These are phyloP conservation scores for Paecilomyces fulvus DNA, from an alignment of 2,329 filamentous ascomycete species.

Conservation along the genomic window DNA sequence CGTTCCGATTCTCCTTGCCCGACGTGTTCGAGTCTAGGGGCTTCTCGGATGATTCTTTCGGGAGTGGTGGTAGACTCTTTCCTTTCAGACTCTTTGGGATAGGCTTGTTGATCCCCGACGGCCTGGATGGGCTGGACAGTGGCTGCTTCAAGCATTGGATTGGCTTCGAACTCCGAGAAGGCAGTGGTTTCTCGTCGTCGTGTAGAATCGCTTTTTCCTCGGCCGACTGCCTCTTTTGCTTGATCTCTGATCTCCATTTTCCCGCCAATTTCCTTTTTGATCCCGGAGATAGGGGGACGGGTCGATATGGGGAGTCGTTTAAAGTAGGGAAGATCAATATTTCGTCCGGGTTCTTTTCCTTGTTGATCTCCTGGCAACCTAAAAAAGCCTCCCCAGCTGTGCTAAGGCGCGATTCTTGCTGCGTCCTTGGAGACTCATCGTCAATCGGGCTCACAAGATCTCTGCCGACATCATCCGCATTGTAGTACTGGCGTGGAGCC, in stretches of 20 bases:
- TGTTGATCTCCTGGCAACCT: constrained; percentile 31
- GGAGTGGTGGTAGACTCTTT: background rate
- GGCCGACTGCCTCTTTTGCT: constrained; percentile 5
- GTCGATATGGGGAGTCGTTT: constrained; percentile 13
- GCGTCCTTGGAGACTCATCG: constrained; percentile 20
- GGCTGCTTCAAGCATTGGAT: constrained; percentile 26
- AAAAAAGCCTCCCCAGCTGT: constrained; percentile 31
- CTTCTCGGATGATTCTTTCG: constrained; percentile 1
- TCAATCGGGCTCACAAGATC: constrained; percentile 28
- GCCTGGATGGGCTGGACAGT: constrained; percentile 9
- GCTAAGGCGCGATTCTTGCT: constrained; percentile 12
- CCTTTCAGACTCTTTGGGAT: background rate
- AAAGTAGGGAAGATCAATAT: constrained; percentile 25
- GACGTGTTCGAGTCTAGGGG: constrained; percentile 3
- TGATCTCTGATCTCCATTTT: background rate
- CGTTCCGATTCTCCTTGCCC: constrained; percentile 16
- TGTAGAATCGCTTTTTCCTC: constrained; percentile 14
- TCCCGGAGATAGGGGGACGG: constrained; percentile 12
- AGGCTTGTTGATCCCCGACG: background rate
- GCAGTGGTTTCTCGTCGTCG: constrained; percentile 22
- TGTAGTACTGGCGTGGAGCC: constrained; percentile 23
- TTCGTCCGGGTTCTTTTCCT: constrained; percentile 29
- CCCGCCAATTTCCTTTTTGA: constrained; percentile 13
- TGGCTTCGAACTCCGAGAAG: constrained; percentile 27
- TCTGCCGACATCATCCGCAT: constrained; percentile 31